Conservation (phyloP, 2,329 filamentous ascomycete genomes). For the Cercospora nicotianae region DNA sequence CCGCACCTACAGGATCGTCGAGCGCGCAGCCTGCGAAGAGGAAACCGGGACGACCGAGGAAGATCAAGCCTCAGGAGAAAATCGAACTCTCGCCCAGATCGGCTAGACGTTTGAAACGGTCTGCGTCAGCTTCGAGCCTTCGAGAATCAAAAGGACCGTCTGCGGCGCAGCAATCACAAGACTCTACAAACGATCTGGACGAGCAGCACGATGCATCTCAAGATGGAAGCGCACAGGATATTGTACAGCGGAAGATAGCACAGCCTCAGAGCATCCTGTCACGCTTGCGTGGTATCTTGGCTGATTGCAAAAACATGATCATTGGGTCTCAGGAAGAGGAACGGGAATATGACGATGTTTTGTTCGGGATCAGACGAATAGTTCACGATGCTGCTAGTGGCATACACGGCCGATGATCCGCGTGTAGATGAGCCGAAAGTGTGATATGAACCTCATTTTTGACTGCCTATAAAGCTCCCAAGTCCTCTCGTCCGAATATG, state of each 20-base stretch:
- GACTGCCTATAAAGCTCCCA: constrained; percentile 5
- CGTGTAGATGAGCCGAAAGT: background rate
- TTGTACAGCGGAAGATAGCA: constrained; percentile 37
- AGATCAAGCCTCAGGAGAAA: constrained; percentile 22
- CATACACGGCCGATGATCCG: constrained; percentile 1
- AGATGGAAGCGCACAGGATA: background rate
- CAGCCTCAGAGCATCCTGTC: constrained; percentile 54
- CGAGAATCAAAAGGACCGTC: background rate
- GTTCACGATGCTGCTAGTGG: constrained; percentile 63
- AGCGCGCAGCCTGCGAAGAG: constrained; percentile 26
- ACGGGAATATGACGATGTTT: constrained; percentile 70
- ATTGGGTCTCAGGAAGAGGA: constrained; percentile 68
- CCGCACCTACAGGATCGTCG: background rate
- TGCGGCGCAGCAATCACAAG: background rate
- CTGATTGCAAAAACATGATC: constrained; percentile 58
- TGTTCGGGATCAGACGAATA: constrained; percentile 75
- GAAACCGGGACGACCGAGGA: constrained; percentile 32
- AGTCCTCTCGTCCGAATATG: constrained; percentile 32
- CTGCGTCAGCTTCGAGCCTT: constrained; percentile 25
- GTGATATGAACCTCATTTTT: background rate
- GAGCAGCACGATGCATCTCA: constrained; percentile 4
- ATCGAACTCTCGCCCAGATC: constrained; percentile 11
- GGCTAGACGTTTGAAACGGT: constrained; percentile 31
- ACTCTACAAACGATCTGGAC: background rate
- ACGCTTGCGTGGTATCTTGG: constrained; percentile 58